These are phyloP conservation scores for Ogataea corticis DNA, from an alignment of 805 yeast genomes.

Conservation along the genomic window DNA sequence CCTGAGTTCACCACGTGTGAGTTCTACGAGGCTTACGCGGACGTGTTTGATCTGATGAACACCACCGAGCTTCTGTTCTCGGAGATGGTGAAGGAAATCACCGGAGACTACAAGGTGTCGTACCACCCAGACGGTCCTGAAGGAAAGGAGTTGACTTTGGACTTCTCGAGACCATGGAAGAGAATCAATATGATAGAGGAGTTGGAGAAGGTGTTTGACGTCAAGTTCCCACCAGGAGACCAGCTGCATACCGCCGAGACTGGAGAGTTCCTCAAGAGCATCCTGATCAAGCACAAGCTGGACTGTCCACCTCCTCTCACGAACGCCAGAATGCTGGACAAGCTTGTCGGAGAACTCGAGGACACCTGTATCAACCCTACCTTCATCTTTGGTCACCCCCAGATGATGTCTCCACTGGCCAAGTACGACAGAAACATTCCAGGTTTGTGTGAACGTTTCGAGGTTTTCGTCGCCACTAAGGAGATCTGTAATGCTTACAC, in stretches of 20 bases:
- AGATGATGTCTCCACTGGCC: slow-evolving; percentile 99
- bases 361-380: slow-evolving; percentile 95
- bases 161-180: slow-evolving; percentile 97
- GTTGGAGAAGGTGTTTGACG: slow-evolving; percentile 81
- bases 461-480: slow-evolving; percentile 97
- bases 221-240: slow-evolving; percentile 94
- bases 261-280: slow-evolving; percentile 80
- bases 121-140: slow-evolving; percentile 96
- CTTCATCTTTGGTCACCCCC: slow-evolving; percentile 97
- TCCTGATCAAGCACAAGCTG: slow-evolving; percentile 75
- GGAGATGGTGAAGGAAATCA: slow-evolving; percentile 95
- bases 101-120: slow-evolving; percentile 80
- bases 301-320: slow-evolving; percentile 91
- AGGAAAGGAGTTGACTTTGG: slow-evolving; percentile 73
- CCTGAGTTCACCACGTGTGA: slow-evolving; percentile 99
- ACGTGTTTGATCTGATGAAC: slow-evolving; percentile 93
- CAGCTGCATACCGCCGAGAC: slow-evolving; percentile 93
- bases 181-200: slow-evolving; percentile 97
- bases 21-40: slow-evolving; percentile 97
- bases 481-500: slow-evolving; percentile 98
- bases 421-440: slow-evolving; percentile 90
- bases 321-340: slow-evolving; percentile 98
- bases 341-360: slow-evolving; percentile 95
- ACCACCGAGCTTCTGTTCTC: slow-evolving; percentile 91
- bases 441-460: slow-evolving; percentile 97